Percentiles rank a stretch among this genome's conserved stretches.
phyloP scores from a whole-genome alignment of 148 eudicot species.

The Silene latifolia region DNA sequence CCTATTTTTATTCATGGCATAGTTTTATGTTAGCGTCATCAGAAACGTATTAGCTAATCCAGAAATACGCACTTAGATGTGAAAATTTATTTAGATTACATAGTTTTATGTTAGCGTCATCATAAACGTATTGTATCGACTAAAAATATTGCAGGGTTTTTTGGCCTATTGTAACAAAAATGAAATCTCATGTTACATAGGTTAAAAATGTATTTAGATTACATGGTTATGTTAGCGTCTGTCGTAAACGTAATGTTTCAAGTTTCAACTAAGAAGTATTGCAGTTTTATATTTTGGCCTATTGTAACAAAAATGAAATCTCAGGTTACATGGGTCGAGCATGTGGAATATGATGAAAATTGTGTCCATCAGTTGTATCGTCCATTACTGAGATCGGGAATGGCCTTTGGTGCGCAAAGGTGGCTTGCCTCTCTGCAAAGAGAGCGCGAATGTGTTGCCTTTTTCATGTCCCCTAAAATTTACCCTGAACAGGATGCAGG shows the following conservation, averaged over 20 bases:
- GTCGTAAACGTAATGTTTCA: neutral
- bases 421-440: constrained; percentile 68
- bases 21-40: too few relatives aligned
- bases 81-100: neutral
- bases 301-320: constrained; percentile 3
- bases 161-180: neutral
- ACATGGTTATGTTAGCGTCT: neutral
- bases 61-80: neutral
- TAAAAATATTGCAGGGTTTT: neutral
- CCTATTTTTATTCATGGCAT: neutral
- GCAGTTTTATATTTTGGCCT: neutral
- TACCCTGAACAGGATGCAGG: constrained; percentile 41
- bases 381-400: constrained; percentile 60
- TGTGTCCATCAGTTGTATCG: constrained; percentile 44
- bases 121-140: neutral
- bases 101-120: neutral
- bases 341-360: constrained; percentile 62
- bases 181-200: constrained; percentile 67
- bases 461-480: constrained; percentile 33
- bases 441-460: constrained; percentile 47
- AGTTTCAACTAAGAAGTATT: neutral
- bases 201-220: constrained; percentile 12
- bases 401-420: constrained; percentile 72
- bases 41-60: too few relatives aligned
- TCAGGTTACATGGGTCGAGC: constrained; percentile 91